phyloP scores from a whole-genome alignment of 148 eudicot species.

The Nepenthes gracilis region DNA sequence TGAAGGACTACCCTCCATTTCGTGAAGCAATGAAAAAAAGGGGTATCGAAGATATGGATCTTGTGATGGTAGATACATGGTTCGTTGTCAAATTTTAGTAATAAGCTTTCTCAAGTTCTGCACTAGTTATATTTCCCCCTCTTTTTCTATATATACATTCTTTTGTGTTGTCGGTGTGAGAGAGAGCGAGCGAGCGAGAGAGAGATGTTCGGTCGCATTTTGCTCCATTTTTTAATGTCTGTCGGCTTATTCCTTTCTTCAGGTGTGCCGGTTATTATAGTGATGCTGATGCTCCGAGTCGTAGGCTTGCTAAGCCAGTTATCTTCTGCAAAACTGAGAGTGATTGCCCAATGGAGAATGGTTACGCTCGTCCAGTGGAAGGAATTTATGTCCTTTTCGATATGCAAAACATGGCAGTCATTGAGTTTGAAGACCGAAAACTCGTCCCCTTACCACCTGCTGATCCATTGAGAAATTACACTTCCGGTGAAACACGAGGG shows the following conservation, averaged over 20 bases:
- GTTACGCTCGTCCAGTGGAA: slow-evolving; percentile 99
- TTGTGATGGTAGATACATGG: slow-evolving; percentile 97
- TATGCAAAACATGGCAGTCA: slow-evolving; percentile 91
- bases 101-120: neutral
- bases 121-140: neutral
- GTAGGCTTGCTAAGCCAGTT: slow-evolving; percentile 91
- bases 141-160: too few species aligned
- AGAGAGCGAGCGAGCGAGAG: neutral
- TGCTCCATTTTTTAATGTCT: neutral
- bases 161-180: neutral
- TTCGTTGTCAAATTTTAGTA: slow-evolving; percentile 21
- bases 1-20: slow-evolving; percentile 83
- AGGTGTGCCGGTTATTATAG: slow-evolving; percentile 95
- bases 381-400: slow-evolving; percentile 92
- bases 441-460: slow-evolving; percentile 95
- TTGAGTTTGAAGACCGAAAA: slow-evolving; percentile 93
- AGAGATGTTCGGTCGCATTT: neutral
- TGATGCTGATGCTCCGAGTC: slow-evolving; percentile 84
- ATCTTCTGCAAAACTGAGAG: slow-evolving; percentile 94
- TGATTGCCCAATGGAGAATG: slow-evolving; percentile 99
- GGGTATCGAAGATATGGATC: slow-evolving; percentile 97
- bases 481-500: slow-evolving; percentile 90
- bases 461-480: slow-evolving; percentile 95
- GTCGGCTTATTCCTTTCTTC: slow-evolving; percentile 8
- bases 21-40: slow-evolving; percentile 91